Evolutionary conservation across 352 stramenopile species (phyloP).

Genomic region (Chrysophaeum taylorii): DNA sequence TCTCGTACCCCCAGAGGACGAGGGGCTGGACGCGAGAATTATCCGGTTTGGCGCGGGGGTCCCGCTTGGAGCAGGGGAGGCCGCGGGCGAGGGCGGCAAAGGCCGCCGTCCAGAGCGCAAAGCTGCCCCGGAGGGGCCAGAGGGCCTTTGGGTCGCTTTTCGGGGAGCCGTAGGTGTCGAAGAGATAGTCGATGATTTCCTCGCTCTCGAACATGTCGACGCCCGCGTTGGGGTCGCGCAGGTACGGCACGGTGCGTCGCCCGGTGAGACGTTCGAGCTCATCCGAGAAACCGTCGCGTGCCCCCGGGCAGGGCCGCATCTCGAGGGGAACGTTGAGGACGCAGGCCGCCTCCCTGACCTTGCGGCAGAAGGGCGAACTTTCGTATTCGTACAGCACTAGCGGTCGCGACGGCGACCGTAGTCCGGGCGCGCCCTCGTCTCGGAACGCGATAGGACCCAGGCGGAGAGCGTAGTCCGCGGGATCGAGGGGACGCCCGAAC

Average conservation of each 20-base stretch:
- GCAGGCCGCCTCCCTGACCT: constrained; percentile 47
- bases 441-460: constrained; percentile 39
- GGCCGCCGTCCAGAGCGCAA: neutral
- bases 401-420: constrained; percentile 29
- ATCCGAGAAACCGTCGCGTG: neutral
- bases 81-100: neutral
- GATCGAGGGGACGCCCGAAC: constrained; percentile 22
- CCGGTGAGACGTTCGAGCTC: neutral
- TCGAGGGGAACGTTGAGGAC: constrained; percentile 46
- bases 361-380: constrained; percentile 39
- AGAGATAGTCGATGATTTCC: constrained; percentile 37
- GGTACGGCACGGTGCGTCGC: constrained; percentile 4
- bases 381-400: constrained; percentile 53
- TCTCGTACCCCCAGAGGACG: constrained; percentile 52
- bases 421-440: constrained; percentile 37
- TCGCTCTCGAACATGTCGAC: neutral
- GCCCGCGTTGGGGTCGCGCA: neutral
- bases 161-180: constrained; percentile 31
- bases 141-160: neutral
- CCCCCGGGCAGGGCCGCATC: constrained; percentile 39
- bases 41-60: too few species aligned
- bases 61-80: neutral
- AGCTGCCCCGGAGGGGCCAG: neutral
- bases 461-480: constrained; percentile 36
- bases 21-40: constrained; percentile 34